Evolutionary conservation across 352 stramenopile species (phyloP).

Genomic region (Aphanomyces stellatus): DNA sequence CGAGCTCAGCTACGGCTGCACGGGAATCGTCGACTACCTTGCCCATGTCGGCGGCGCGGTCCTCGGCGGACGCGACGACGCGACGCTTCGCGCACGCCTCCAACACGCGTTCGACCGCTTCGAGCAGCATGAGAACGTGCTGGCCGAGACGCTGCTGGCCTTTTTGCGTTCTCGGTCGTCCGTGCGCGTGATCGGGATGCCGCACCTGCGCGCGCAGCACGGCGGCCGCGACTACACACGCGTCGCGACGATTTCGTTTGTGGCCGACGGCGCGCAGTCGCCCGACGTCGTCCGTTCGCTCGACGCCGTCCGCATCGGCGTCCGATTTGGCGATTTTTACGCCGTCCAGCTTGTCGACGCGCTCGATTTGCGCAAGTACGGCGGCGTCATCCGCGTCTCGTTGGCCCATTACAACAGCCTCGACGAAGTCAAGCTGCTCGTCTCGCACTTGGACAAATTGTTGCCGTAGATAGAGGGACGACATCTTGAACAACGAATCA

Average conservation of each 20-base stretch:
- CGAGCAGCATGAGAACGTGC: slow-evolving; percentile 6
- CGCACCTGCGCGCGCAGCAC: not conserved
- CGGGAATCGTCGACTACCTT: slow-evolving; percentile 11
- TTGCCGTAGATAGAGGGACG: no score
- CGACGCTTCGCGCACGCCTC: not conserved
- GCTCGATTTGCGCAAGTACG: slow-evolving; percentile 4
- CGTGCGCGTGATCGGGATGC: slow-evolving; percentile 1
- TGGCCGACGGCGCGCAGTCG: slow-evolving; percentile 6
- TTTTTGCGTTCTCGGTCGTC: not conserved
- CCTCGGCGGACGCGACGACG: not conserved
- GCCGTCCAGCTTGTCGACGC: slow-evolving; percentile 1
- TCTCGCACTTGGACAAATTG: not conserved
- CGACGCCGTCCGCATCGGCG: slow-evolving; percentile 6
- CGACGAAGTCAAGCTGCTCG: slow-evolving; percentile 17
- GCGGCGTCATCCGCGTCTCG: slow-evolving; percentile 17
- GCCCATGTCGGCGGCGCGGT: not conserved
- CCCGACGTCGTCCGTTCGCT: not conserved
- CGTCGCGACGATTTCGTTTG: slow-evolving; percentile 11
- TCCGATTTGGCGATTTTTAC: slow-evolving; percentile 16
- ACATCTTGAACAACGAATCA: no score
- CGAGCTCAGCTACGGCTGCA: slow-evolving; percentile 5
- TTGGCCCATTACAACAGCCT: slow-evolving; percentile 21
- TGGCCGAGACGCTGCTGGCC: not conserved
- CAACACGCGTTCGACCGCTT: slow-evolving; percentile 14
- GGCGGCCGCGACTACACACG: not conserved